A percentile compares a stretch with the other conserved stretches of the same genome.
phyloP scores from a whole-genome alignment of 192 early-diverging fungal genomes.

The Coemansia sp. region DNA sequence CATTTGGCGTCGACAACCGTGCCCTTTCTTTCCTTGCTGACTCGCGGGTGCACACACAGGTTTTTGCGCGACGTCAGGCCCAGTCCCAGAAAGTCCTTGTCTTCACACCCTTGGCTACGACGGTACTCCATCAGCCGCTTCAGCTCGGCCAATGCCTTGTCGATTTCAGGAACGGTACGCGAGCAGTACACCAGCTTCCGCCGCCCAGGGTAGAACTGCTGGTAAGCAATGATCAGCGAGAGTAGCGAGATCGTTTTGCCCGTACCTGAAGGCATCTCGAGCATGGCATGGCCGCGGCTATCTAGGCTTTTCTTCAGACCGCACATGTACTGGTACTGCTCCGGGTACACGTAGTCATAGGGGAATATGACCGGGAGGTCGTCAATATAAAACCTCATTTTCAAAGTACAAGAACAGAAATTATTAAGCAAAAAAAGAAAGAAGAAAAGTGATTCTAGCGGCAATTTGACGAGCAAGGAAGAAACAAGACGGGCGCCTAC shows the following conservation, averaged over 20 bases:
- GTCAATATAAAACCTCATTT: constrained; percentile 54
- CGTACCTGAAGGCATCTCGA: constrained; percentile 99
- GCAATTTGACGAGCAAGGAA: neutral
- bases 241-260: constrained; percentile 97
- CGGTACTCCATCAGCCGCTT: constrained; percentile 89
- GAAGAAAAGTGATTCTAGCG: neutral
- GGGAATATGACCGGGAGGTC: constrained; percentile 93
- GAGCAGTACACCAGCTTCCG: constrained; percentile 99
- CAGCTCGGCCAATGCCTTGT: constrained; percentile 97
- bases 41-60: constrained; percentile 88
- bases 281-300: constrained; percentile 90
- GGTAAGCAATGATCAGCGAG: constrained; percentile 95
- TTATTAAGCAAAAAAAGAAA: neutral
- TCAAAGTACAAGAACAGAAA: constrained; percentile 7
- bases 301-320: constrained; percentile 93
- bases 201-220: constrained; percentile 88
- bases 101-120: constrained; percentile 59
- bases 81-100: constrained; percentile 85
- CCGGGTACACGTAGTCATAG: constrained; percentile 99
- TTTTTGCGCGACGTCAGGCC: constrained; percentile 94
- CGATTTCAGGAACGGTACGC: constrained; percentile 99
- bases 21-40: constrained; percentile 86
- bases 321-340: constrained; percentile 98
- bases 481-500: neutral
- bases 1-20: constrained; percentile 88